Evolutionary conservation across 305 asterid species (phyloP).

Genomic region (Coffea humblotiana): DNA sequence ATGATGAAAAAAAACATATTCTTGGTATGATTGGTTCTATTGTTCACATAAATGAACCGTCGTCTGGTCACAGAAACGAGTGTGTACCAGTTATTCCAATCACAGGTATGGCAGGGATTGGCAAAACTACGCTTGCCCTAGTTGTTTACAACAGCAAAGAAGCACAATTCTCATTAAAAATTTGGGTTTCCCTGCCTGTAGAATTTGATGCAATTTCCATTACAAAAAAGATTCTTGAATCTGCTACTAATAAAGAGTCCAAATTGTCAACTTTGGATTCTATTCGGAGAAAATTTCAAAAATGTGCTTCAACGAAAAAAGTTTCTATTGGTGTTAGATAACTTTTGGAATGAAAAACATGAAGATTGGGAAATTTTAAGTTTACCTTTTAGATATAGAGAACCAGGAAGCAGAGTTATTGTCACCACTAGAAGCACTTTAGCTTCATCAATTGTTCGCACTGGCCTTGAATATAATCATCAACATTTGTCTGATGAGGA

Average conservation of each 20-base stretch:
- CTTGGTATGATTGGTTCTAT: too few relatives aligned
- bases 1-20: too few relatives aligned
- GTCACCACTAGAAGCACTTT: background rate
- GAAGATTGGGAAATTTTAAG: conserved; percentile 9
- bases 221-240: background rate
- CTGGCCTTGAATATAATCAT: background rate
- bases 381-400: background rate
- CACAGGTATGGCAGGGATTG: conserved; percentile 12
- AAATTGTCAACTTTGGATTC: background rate
- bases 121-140: conserved; percentile 2
- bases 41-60: background rate
- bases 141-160: conserved; percentile 1
- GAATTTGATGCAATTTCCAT: background rate
- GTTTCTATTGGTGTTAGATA: conserved; percentile 13
- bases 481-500: background rate
- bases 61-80: background rate
- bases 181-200: background rate
- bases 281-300: background rate
- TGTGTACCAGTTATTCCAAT: conserved; percentile 1
- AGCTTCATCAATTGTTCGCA: background rate
- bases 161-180: background rate
- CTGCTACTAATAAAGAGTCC: background rate
- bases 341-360: conserved; percentile 15
- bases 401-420: background rate
- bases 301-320: background rate